Conservation (phyloP, 768 basidiomycete species). For the Macrocybe gigantea region DNA sequence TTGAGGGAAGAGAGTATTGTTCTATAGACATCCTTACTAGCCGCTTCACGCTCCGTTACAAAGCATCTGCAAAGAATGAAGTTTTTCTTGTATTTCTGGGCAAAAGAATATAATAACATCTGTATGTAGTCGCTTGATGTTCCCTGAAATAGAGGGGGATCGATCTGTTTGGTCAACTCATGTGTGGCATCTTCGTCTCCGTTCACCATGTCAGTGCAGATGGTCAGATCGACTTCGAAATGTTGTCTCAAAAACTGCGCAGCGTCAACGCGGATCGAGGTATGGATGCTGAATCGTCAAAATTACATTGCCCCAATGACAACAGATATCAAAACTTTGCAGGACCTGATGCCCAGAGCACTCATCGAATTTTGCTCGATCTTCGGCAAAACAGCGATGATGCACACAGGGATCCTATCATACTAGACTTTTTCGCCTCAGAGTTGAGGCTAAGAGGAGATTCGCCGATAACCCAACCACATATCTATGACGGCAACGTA, state of each 20-base stretch:
- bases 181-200: slow-evolving; percentile 71
- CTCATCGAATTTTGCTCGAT: slow-evolving; percentile 8
- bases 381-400: no score
- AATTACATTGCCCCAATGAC: background rate
- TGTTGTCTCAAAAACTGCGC: slow-evolving; percentile 29
- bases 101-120: no score
- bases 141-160: background rate
- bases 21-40: no score
- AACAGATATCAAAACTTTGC: slow-evolving; percentile 1
- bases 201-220: slow-evolving; percentile 18
- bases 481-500: slow-evolving; percentile 47
- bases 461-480: slow-evolving; percentile 61
- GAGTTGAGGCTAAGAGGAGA: slow-evolving; percentile 70
- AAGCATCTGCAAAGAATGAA: no score
- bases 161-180: slow-evolving; percentile 18
- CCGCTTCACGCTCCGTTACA: no score
- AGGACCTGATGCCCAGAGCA: slow-evolving; percentile 66
- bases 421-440: slow-evolving; percentile 62
- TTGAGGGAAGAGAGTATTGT: no score
- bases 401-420: no score
- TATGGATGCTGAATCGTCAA: slow-evolving; percentile 18
- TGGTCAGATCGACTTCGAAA: slow-evolving; percentile 12
- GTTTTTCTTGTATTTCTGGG: no score
- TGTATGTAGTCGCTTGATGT: no score
- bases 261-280: slow-evolving; percentile 55